phyloP scores from a whole-genome alignment of 1,284 basidiomycete genomes.

The Porogramme epimiltina region DNA sequence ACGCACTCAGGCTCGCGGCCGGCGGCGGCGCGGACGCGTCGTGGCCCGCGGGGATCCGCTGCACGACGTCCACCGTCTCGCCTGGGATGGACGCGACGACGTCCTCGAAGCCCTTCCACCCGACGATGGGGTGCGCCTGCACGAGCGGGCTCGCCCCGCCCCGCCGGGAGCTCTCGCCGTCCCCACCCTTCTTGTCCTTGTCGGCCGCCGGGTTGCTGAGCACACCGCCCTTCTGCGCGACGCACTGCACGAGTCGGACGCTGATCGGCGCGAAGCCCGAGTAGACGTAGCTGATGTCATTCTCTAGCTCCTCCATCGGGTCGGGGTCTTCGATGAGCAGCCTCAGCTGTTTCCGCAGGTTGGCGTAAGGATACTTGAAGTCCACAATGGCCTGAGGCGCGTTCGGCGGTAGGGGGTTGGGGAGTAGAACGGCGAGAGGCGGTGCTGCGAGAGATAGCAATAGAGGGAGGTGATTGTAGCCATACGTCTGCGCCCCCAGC shows the following conservation, averaged over 20 bases:
- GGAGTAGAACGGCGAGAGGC: slow-evolving; percentile 66
- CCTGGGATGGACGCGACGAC: slow-evolving; percentile 82
- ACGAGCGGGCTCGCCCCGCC: slow-evolving; percentile 47
- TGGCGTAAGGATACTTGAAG: slow-evolving; percentile 68
- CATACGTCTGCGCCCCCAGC: slow-evolving; percentile 71
- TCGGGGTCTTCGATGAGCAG: slow-evolving; percentile 91
- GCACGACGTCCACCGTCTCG: slow-evolving; percentile 80
- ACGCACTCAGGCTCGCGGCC: slow-evolving; percentile 48
- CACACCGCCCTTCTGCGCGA: slow-evolving; percentile 88
- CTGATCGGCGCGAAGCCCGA: slow-evolving; percentile 97
- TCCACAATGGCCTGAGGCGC: slow-evolving; percentile 42
- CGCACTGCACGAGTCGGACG: slow-evolving; percentile 89
- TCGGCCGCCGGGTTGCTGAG: slow-evolving; percentile 70
- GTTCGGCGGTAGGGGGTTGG: slow-evolving; percentile 61
- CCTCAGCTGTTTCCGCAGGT: slow-evolving; percentile 83
- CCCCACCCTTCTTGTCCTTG: slow-evolving; percentile 49
- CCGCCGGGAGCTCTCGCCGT: slow-evolving; percentile 36
- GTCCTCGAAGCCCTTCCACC: slow-evolving; percentile 98
- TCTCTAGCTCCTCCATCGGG: slow-evolving; percentile 77
- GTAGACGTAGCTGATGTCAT: slow-evolving; percentile 95
- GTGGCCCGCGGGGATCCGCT: slow-evolving; percentile 41
- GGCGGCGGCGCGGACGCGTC: slow-evolving; percentile 34
- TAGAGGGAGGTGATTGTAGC: slow-evolving; percentile 86
- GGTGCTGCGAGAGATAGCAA: slow-evolving; percentile 80
- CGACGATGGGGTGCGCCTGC: slow-evolving; percentile 86